A percentile compares a stretch with the other conserved stretches of the same genome.
phyloP scores from a whole-genome alignment of 352 stramenopile species.

The Pythium grandisporangium region DNA sequence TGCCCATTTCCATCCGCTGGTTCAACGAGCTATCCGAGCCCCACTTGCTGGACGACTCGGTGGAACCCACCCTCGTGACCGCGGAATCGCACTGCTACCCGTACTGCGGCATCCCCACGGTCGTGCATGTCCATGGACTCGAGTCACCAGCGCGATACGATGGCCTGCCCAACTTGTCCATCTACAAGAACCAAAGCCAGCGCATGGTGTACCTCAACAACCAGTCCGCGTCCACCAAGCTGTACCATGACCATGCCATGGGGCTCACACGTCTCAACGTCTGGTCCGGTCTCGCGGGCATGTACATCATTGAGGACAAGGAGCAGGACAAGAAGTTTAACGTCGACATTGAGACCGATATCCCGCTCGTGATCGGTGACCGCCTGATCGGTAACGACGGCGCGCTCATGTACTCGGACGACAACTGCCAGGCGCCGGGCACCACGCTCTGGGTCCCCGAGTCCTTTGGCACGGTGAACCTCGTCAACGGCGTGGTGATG shows the following conservation, averaged over 20 bases:
- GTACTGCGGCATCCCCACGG: slow-evolving; percentile 47
- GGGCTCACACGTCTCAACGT: slow-evolving; percentile 55
- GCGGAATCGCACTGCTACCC: slow-evolving; percentile 52
- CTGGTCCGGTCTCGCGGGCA: slow-evolving; percentile 47
- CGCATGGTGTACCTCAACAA: slow-evolving; percentile 54
- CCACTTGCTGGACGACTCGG: slow-evolving; percentile 38
- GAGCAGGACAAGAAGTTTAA: slow-evolving; percentile 35
- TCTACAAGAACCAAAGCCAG: slow-evolving; percentile 61
- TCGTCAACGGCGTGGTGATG: slow-evolving; percentile 65
- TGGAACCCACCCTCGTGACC: slow-evolving; percentile 31
- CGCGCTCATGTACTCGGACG: slow-evolving; percentile 56
- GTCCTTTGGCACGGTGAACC: slow-evolving; percentile 49
- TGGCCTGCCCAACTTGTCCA: slow-evolving; percentile 36
- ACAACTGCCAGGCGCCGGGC: slow-evolving; percentile 31
- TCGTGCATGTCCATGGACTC: slow-evolving; percentile 56
- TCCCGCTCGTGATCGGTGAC: slow-evolving; percentile 45
- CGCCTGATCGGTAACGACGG: slow-evolving; percentile 39
- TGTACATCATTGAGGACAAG: slow-evolving; percentile 53
- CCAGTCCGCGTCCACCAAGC: slow-evolving; percentile 52
- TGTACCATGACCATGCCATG: slow-evolving; percentile 71
- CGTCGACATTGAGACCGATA: slow-evolving; percentile 43
- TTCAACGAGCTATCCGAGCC: slow-evolving; percentile 36
- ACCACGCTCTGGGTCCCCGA: slow-evolving; percentile 49
- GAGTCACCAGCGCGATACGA: slow-evolving; percentile 58
- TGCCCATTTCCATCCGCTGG: slow-evolving; percentile 20